Conservation (phyloP, 441 rosid genomes). For the Pelargonium cotyledonis region DNA sequence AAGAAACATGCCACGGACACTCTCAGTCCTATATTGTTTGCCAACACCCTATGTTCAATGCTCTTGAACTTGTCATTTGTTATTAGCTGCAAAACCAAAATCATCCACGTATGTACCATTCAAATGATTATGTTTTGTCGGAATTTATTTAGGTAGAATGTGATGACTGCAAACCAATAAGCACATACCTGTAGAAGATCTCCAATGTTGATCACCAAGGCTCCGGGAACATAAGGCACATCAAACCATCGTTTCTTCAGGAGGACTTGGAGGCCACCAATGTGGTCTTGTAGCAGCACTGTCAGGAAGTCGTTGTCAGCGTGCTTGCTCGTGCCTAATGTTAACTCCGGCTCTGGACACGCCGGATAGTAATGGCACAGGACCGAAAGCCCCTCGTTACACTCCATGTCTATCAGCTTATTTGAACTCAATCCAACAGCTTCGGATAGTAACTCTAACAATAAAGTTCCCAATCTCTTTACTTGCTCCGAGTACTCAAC, state of each 20-base stretch:
- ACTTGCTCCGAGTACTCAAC: slow-evolving; percentile 34
- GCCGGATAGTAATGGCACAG: slow-evolving; percentile 51
- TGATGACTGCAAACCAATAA: no score
- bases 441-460: slow-evolving; percentile 45
- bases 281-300: slow-evolving; percentile 49
- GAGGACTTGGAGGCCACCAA: slow-evolving; percentile 60
- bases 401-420: slow-evolving; percentile 41
- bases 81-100: neutral
- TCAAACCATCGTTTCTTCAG: slow-evolving; percentile 41
- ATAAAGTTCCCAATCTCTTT: slow-evolving; percentile 25
- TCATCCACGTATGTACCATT: no score
- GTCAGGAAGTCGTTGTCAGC: slow-evolving; percentile 45
- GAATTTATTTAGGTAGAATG: no score
- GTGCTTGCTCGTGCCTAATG: slow-evolving; percentile 42
- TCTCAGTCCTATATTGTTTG: neutral
- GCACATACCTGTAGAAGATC: no score
- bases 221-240: slow-evolving; percentile 39
- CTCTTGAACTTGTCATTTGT: slow-evolving; percentile 10
- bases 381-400: slow-evolving; percentile 28
- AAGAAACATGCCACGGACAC: slow-evolving; percentile 1
- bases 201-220: slow-evolving; percentile 23
- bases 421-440: slow-evolving; percentile 45
- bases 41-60: slow-evolving; percentile 7
- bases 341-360: slow-evolving; percentile 56
- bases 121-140: no score